A percentile compares a stretch with the other conserved stretches of the same genome.
Evolutionary conservation across 164 flowering plant genomes (phyloP).

Genomic region (Cinnamomum chago): DNA sequence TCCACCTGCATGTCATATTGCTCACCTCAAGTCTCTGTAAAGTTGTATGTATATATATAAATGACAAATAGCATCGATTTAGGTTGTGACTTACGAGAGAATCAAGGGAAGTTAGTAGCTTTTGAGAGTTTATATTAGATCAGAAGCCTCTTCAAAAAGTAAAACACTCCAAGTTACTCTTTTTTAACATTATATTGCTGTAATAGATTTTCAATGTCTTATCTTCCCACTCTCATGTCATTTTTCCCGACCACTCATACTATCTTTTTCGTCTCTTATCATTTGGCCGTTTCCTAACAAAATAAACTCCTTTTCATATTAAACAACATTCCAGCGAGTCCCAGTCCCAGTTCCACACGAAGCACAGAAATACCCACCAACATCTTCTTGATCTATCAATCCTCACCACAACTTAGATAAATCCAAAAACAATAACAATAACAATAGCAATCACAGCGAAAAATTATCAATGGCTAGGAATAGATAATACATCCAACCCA

Average conservation of each 20-base stretch:
- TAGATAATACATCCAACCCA: no score
- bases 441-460: background rate
- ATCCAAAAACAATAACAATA: no score
- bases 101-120: background rate
- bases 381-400: background rate
- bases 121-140: no score
- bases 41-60: no score
- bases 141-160: no score
- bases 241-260: background rate
- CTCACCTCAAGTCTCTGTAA: background rate
- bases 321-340: background rate
- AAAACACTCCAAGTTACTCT: background rate
- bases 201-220: background rate
- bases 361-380: background rate
- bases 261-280: background rate
- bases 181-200: background rate
- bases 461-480: no score
- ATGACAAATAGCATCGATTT: background rate
- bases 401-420: background rate
- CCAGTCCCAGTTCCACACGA: no score
- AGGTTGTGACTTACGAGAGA: background rate
- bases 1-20: background rate
- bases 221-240: background rate
- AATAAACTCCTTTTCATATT: background rate
- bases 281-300: background rate